Evolutionary conservation across 352 stramenopile species (phyloP).

Genomic region (Phytophthora vignae): DNA sequence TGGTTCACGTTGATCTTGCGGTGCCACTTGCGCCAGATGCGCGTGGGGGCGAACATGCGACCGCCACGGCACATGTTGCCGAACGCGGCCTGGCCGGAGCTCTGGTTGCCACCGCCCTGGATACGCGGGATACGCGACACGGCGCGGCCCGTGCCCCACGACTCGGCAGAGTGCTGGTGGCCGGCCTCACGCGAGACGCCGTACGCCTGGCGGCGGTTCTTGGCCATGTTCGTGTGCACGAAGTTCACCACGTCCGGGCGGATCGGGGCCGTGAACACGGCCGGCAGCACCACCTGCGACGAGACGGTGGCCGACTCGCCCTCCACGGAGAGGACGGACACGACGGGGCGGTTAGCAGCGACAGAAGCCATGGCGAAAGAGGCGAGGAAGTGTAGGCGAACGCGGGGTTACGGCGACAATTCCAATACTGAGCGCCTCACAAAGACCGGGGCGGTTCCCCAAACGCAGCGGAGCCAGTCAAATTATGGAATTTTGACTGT

Average conservation of each 20-base stretch:
- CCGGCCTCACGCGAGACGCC: constrained; percentile 96
- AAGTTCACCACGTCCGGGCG: constrained; percentile 99
- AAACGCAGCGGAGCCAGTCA: constrained; percentile 27
- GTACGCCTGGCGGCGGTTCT: constrained; percentile 99
- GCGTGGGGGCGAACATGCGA: constrained; percentile 99
- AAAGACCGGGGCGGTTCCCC: too few species aligned
- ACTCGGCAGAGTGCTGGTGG: constrained; percentile 97
- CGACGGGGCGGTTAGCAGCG: constrained; percentile 95
- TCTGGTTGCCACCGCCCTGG: constrained; percentile 96
- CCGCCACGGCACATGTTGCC: constrained; percentile 99
- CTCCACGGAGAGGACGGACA: constrained; percentile 94
- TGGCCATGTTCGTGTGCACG: constrained; percentile 99
- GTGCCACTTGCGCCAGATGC: constrained; percentile 99
- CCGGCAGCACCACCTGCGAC: constrained; percentile 93
- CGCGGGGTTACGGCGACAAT: constrained; percentile 58
- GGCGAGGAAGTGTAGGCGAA: constrained; percentile 61
- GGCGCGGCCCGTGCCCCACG: constrained; percentile 98
- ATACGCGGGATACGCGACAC: constrained; percentile 99
- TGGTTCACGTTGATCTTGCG: constrained; percentile 99
- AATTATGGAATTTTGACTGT: neutral
- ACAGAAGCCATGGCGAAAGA: constrained; percentile 73
- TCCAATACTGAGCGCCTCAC: constrained; percentile 52
- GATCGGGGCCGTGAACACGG: constrained; percentile 98
- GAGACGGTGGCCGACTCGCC: constrained; percentile 82
- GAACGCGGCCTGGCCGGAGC: constrained; percentile 98